Percentiles rank a stretch among this genome's conserved stretches.
Conservation (phyloP, 768 basidiomycete genomes). For the Mycena floridula region DNA sequence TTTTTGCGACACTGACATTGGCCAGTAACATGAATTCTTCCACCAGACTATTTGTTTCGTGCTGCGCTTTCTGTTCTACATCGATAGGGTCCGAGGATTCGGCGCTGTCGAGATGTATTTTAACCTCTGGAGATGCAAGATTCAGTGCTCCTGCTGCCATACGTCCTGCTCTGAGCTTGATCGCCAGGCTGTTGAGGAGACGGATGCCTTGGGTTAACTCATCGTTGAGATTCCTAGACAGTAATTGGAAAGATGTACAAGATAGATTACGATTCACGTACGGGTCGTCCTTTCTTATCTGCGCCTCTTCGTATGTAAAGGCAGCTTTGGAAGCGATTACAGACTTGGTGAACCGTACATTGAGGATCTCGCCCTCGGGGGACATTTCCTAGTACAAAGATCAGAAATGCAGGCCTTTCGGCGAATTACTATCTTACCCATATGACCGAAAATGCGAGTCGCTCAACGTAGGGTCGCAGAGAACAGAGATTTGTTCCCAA, state of each 20-base stretch:
- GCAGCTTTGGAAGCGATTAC: slow-evolving; percentile 95
- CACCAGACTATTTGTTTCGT: slow-evolving; percentile 93
- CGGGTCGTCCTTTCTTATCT: slow-evolving; percentile 89
- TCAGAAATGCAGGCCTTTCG: slow-evolving; percentile 2
- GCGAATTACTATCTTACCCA: slow-evolving; percentile 58
- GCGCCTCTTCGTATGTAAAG: slow-evolving; percentile 96
- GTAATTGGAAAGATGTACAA: not conserved
- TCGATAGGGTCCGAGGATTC: slow-evolving; percentile 96
- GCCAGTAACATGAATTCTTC: slow-evolving; percentile 99
- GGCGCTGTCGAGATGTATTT: slow-evolving; percentile 88
- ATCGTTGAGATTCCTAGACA: slow-evolving; percentile 63
- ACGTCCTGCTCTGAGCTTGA: slow-evolving; percentile 75
- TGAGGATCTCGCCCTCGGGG: slow-evolving; percentile 82
- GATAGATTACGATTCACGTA: slow-evolving; percentile 30
- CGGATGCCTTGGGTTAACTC: slow-evolving; percentile 81
- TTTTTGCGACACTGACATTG: slow-evolving; percentile 87
- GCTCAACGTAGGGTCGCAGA: slow-evolving; percentile 85
- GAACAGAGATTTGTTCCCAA: slow-evolving; percentile 96
- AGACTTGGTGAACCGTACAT: slow-evolving; percentile 89
- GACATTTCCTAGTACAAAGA: slow-evolving; percentile 67
- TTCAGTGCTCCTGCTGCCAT: slow-evolving; percentile 98
- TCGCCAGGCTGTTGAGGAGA: slow-evolving; percentile 80
- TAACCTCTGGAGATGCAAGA: slow-evolving; percentile 96
- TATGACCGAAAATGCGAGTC: slow-evolving; percentile 90
- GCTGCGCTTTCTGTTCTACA: slow-evolving; percentile 89